phyloP scores from a whole-genome alignment of 768 basidiomycete species.

The Clitopilus passeckerianus region DNA sequence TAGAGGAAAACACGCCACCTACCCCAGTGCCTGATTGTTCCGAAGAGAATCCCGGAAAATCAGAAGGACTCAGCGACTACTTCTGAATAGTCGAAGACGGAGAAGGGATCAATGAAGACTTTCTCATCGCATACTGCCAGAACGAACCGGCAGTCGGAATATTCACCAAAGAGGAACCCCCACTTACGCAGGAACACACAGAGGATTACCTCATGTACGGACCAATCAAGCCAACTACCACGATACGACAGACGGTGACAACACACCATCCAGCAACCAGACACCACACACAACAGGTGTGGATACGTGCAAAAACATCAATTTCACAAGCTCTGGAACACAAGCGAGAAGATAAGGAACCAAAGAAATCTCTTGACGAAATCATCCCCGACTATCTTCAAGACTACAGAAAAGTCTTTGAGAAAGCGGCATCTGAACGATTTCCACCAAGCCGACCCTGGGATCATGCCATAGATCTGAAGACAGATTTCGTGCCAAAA shows the following conservation, averaged over 20 bases:
- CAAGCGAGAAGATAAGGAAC: neutral
- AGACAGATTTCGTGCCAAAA: constrained; percentile 10
- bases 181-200: neutral
- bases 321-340: neutral
- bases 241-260: neutral
- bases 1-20: too few species aligned
- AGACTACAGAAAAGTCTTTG: neutral
- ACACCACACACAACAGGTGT: neutral
- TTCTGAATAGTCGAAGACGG: neutral
- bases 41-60: too few species aligned
- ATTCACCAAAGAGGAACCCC: neutral
- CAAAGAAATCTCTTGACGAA: neutral
- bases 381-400: neutral
- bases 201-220: neutral
- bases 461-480: neutral
- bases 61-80: neutral
- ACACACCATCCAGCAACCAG: neutral
- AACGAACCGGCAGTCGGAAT: neutral
- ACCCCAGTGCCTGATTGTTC: too few species aligned
- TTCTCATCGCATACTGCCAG: neutral
- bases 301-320: neutral
- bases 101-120: neutral
- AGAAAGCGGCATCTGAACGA: neutral
- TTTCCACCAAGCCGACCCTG: neutral
- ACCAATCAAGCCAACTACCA: neutral